Evolutionary conservation across 495 filamentous ascomycete species (phyloP), one percentile per base, ranked within the genome.

Genomic region (Acidomyces sp.): DNA sequence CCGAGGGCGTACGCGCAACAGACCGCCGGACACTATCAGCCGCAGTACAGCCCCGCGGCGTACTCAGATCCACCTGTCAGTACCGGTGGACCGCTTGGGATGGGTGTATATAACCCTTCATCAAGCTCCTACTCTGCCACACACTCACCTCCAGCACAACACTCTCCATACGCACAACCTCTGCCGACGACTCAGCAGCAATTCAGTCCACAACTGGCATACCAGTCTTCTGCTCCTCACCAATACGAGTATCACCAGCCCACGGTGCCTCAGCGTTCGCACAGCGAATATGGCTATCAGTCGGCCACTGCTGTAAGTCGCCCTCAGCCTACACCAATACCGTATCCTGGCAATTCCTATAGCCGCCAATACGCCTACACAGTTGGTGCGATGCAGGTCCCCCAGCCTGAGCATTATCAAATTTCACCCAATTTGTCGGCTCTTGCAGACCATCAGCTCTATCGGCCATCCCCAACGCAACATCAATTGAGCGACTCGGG

Each of bases 41-140:
- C 77, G 52, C 75, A 77, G 12, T 85, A 85, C 56, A 80, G 81
- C 48, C 81, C 82, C 3, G 78, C 80, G 13, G 71, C 75, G 17
- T 85, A 55, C 45, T 45, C 39, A 37, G 60, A 47, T 15, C 34
- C 46, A 19, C 49, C 53, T 7, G 50, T 50, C 4, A 45, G 46
- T 23, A 46, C 37, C 16, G 42, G 38, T 17, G 45, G 45, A 21
- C 46, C 46, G 18, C 7, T 41, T 10, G 37, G 26, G 7, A 13
- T 12, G 7, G 20, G 57, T 42, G 45, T 46, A 1, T 60, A 56
- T 27, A 51, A 48, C 41, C 56, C 49, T 34, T 55, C 26, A 29
- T 29, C 26, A 4, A 40, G 33, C 40, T 45, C 37, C 10, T 46
- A 54, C 10, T 45, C 37, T 7, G 39, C 33, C 2, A 43, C 50